Conservation (phyloP, 1,284 basidiomycete species). For the Rhodotorula mucilaginosa region DNA sequence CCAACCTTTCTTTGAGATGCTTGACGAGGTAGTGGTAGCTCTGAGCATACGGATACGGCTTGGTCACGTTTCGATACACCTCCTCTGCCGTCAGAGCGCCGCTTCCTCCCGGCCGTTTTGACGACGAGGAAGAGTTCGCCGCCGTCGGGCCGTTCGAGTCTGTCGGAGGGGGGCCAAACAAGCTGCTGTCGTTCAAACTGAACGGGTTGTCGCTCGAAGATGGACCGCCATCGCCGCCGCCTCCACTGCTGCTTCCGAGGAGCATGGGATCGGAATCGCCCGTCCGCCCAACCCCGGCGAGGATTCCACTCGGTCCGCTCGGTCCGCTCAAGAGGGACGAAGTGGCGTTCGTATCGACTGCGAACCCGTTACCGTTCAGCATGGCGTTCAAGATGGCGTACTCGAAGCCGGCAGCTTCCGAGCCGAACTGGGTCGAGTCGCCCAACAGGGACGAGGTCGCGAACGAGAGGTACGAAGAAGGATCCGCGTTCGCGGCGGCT, state of each 20-base stretch:
- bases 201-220: not conserved
- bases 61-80: constrained; percentile 72
- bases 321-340: constrained; percentile 4
- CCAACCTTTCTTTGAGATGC: constrained; percentile 74
- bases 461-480: constrained; percentile 12
- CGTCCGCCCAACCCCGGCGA: not conserved
- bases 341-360: constrained; percentile 27
- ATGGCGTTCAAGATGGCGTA: constrained; percentile 90
- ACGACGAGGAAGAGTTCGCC: not conserved
- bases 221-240: not conserved
- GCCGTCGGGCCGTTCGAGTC: not conserved
- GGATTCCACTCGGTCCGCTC: not conserved
- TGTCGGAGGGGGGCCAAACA: not conserved
- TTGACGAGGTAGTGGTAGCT: constrained; percentile 94
- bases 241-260: not conserved
- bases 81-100: constrained; percentile 50
- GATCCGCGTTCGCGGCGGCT: not conserved
- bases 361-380: constrained; percentile 62
- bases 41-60: constrained; percentile 77
- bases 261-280: constrained; percentile 12
- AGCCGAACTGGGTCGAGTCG: constrained; percentile 59
- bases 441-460: not conserved
- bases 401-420: constrained; percentile 83
- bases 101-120: too few species aligned
- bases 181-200: not conserved